These are phyloP conservation scores for Ceratocystis diversiconidia DNA, from an alignment of 2,329 filamentous ascomycete species.

Conservation along the genomic window DNA sequence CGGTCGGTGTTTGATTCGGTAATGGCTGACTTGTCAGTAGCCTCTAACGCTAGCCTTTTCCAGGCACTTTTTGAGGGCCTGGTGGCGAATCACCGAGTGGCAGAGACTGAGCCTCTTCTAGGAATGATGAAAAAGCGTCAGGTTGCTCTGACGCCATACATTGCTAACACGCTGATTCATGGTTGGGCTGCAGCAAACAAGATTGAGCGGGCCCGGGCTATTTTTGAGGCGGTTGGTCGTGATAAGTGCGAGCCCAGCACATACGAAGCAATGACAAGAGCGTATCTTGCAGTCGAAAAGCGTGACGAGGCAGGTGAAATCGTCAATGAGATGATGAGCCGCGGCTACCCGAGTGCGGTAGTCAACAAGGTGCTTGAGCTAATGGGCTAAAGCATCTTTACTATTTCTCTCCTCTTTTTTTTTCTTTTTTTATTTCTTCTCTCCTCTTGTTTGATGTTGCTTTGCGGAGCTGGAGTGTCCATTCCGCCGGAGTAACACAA, in stretches of 20 bases:
- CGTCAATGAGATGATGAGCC: constrained; percentile 76
- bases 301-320: constrained; percentile 61
- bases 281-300: constrained; percentile 73
- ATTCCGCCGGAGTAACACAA: not conserved
- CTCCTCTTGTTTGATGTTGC: not conserved
- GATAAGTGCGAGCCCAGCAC: constrained; percentile 87
- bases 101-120: constrained; percentile 60
- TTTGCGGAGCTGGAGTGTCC: not conserved
- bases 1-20: constrained; percentile 71
- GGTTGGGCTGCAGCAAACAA: constrained; percentile 82
- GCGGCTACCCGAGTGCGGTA: constrained; percentile 83
- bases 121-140: constrained; percentile 56
- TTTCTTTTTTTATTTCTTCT: constrained; percentile 4
- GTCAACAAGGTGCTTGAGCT: constrained; percentile 89
- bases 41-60: constrained; percentile 68
- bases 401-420: not conserved
- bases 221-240: constrained; percentile 66
- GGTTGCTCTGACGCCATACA: constrained; percentile 88
- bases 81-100: constrained; percentile 83
- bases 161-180: constrained; percentile 94
- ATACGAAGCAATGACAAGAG: constrained; percentile 95
- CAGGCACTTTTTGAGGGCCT: constrained; percentile 95
- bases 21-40: constrained; percentile 49
- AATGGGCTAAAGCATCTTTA: constrained; percentile 36
- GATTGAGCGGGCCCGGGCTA: constrained; percentile 59